Evolutionary conservation across 371 early-diverging fungal species (phyloP).

Genomic region (Mucor saturninus): DNA sequence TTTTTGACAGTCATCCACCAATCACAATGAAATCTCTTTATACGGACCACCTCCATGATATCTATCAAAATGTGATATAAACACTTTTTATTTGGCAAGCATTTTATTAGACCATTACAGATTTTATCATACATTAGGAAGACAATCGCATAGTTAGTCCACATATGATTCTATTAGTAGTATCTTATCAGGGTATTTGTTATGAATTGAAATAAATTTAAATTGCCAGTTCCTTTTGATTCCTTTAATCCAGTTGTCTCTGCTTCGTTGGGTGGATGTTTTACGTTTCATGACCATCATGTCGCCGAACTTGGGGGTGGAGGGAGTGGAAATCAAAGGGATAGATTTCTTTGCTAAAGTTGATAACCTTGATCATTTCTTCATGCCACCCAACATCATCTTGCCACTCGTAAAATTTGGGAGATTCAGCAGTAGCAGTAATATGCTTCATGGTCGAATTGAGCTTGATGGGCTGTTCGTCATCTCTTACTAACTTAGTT

Average conservation of each 20-base stretch:
- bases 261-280: background rate
- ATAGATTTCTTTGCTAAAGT: conserved; percentile 31
- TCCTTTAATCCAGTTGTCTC: background rate
- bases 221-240: background rate
- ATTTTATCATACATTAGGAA: no score
- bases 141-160: no score
- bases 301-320: conserved; percentile 12
- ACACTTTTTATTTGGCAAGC: no score
- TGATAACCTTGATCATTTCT: conserved; percentile 30
- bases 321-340: background rate
- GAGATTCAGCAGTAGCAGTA: conserved; percentile 17
- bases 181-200: no score
- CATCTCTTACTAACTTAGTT: conserved; percentile 73
- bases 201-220: background rate
- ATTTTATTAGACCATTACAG: no score
- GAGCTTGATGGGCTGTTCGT: conserved; percentile 43
- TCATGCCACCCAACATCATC: conserved; percentile 51
- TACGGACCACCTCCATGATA: no score
- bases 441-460: conserved; percentile 37
- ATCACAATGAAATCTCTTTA: no score
- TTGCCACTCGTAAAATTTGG: conserved; percentile 26
- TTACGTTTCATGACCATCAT: conserved; percentile 25
- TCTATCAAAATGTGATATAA: no score
- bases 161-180: no score
- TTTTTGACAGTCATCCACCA: no score